Percentiles rank a stretch among this genome's conserved stretches.
phyloP scores from a whole-genome alignment of 1,284 basidiomycete genomes.

The Fomitopsis palustris region DNA sequence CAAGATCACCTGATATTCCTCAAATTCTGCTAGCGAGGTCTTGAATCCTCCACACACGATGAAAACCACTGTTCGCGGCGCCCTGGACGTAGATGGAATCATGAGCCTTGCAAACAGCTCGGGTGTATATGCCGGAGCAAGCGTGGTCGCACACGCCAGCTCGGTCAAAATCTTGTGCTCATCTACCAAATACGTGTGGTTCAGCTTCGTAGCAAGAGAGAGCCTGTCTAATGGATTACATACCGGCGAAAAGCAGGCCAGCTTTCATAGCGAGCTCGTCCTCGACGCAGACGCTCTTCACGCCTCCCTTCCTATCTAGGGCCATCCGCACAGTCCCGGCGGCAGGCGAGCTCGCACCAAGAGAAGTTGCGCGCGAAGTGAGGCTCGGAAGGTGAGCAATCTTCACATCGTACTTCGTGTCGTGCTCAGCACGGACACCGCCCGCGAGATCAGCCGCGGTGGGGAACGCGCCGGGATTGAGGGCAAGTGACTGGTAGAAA shows the following conservation, averaged over 20 bases:
- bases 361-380: slow-evolving; percentile 62
- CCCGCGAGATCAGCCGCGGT: slow-evolving; percentile 10
- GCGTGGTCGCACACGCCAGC: slow-evolving; percentile 65
- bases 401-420: slow-evolving; percentile 39
- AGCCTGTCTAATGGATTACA: slow-evolving; percentile 2
- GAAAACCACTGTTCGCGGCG: slow-evolving; percentile 48
- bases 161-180: slow-evolving; percentile 74
- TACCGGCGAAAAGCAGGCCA: slow-evolving; percentile 53
- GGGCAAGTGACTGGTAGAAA: slow-evolving; percentile 64
- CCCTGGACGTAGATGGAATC: slow-evolving; percentile 27
- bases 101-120: slow-evolving; percentile 53
- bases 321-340: slow-evolving; percentile 60
- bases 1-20: slow-evolving; percentile 40
- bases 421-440: slow-evolving; percentile 34
- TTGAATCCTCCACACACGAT: slow-evolving; percentile 75
- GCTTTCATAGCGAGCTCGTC: slow-evolving; percentile 68
- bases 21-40: slow-evolving; percentile 49
- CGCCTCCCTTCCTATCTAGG: slow-evolving; percentile 48
- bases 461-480: slow-evolving; percentile 44
- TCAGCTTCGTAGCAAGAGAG: too few relatives aligned
- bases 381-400: slow-evolving; percentile 55
- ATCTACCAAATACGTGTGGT: slow-evolving; percentile 43
- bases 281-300: slow-evolving; percentile 58
- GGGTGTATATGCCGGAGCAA: slow-evolving; percentile 59
- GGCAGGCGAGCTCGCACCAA: slow-evolving; percentile 66